Base-by-base conservation (phyloP, 2,329 filamentous ascomycete species). In the Colletotrichum agaves region DNA sequence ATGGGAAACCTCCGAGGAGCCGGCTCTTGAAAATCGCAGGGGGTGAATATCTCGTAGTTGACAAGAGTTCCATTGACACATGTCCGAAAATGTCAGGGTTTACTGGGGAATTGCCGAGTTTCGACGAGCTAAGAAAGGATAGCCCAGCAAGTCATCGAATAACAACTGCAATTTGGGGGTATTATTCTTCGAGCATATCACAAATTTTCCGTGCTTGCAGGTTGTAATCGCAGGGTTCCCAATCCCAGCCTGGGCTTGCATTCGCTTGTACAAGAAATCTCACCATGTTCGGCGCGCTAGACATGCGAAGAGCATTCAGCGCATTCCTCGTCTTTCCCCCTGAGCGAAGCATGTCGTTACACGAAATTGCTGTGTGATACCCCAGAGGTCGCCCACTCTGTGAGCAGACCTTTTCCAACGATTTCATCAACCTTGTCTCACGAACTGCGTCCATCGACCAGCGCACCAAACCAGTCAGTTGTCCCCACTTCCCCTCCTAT, bases 1-100 rank as follows among this genome's bases (percentile, higher is more conserved):
- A 59, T 59, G 43, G 41, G 56, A 59, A 49, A 39, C 56, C 43
- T 49, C 56, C 56, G 56, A 49, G 33, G 27, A 59, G 56, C 13
- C 10, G 11, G 4, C 41, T 39, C 33, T 23, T 19, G n/a, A 19
- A 39, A 37, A n/a, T 33, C 10, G 50, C 50, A 53, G 33, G 33
- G 50, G 50, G 50, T 53, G 50, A 27, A n/a, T 52, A 52, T 52
- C 49, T 52, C 13, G 13, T 27, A 53, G 13, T 19, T 31, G 37
- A 41, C 19, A 21, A 31, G 21, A 41, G 37, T 33, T 21, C 37
- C 13, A 27, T 27, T 31, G 19, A 53, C 47, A 39, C n/a, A 21
- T 37, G n/a, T n/a, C 50, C 33, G 39, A 13, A 15, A 10, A 33
- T 13, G 19, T 23, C 31, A 53, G 5, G 33, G 50, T 15, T 21